Base-by-base conservation (phyloP, 345 rosid species). In the Rhodamnia argentea region DNA sequence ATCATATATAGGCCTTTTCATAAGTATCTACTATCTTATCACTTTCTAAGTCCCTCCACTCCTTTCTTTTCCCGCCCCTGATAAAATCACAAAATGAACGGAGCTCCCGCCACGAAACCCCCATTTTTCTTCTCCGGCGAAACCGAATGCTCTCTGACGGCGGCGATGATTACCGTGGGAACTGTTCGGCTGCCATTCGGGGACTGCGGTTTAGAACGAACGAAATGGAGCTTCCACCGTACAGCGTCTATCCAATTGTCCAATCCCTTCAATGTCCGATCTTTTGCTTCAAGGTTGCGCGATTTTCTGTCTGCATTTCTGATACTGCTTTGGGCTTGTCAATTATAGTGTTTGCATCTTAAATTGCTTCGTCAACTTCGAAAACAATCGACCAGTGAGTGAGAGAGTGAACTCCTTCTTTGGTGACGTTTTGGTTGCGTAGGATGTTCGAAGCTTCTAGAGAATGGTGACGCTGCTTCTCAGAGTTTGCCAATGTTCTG, bases 191-290 rank as follows among this genome's bases (percentile, higher is more conserved):
- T 86, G 87, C 70, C 32, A 89, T 24, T 32, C 88, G 52, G 88
- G 37, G 11, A 53, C 87, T 37, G 84, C 85, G 82, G 74, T 88
- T 6, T 81, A 32, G n/a, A 52, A 13, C 83, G 91, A 58, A 58
- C 60, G 64, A 10, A 85, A 84, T 29, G 88, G 85, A 42, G 85
- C 86, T 82, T 90, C 89, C 58, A 76, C 82, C 58, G 64, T 86
- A 40, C 53, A 70, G 15, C 87, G 47, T 57, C 82, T 82, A 32
- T 85, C 92, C 10, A 10, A 64, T 84, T 55, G 86, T 51, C 91
- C 85, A 85, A 90, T 93, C 83, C 93, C 96, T 88, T 95, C 96
- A 54, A 90, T 90, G 96, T 82, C 93, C 60, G 96, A 94, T 90
- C 92, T 95, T 78, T 87, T 95, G 91, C 91, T 88, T 83, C 90